phyloP scores from a whole-genome alignment of 495 filamentous ascomycete species.

The Xylaria acuta region DNA sequence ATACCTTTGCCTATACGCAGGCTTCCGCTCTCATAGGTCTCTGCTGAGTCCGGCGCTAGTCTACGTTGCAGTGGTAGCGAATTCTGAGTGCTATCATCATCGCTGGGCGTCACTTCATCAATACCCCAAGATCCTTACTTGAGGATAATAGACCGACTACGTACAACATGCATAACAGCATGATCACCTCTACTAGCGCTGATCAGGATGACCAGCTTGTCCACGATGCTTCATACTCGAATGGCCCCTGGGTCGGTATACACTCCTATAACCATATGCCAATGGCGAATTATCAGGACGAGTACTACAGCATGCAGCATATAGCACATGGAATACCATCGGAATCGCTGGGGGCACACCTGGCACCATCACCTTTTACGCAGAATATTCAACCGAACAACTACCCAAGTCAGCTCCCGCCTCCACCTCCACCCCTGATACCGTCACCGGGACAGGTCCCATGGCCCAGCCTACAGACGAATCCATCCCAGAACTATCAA shows the following conservation, averaged over 20 bases:
- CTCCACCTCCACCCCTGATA: constrained; percentile 64
- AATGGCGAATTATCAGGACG: constrained; percentile 52
- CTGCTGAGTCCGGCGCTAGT: constrained; percentile 34
- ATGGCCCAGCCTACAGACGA: constrained; percentile 76
- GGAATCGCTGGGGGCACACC: constrained; percentile 49
- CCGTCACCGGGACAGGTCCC: constrained; percentile 60
- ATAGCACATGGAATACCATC: constrained; percentile 54
- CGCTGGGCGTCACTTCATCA: constrained; percentile 30
- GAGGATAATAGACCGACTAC: constrained; percentile 11
- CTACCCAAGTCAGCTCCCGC: constrained; percentile 38
- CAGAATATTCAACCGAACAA: constrained; percentile 47
- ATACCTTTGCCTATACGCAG: constrained; percentile 35
- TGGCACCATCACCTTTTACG: constrained; percentile 51
- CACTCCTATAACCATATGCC: constrained; percentile 53
- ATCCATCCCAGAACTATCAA: constrained; percentile 57
- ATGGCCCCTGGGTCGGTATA: constrained; percentile 56
- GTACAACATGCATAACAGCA: constrained; percentile 57
- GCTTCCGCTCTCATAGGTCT: constrained; percentile 35
- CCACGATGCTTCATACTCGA: constrained; percentile 50
- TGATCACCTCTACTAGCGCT: constrained; percentile 54
- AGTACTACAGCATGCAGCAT: constrained; percentile 50
- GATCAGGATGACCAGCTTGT: constrained; percentile 56
- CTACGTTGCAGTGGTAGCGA: constrained; percentile 31
- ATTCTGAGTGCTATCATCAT: constrained; percentile 32
- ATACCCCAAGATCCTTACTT: constrained; percentile 3